A percentile compares a stretch with the other conserved stretches of the same genome.
Evolutionary conservation across 352 stramenopile genomes (phyloP).

Genomic region (Phytophthora melonis): DNA sequence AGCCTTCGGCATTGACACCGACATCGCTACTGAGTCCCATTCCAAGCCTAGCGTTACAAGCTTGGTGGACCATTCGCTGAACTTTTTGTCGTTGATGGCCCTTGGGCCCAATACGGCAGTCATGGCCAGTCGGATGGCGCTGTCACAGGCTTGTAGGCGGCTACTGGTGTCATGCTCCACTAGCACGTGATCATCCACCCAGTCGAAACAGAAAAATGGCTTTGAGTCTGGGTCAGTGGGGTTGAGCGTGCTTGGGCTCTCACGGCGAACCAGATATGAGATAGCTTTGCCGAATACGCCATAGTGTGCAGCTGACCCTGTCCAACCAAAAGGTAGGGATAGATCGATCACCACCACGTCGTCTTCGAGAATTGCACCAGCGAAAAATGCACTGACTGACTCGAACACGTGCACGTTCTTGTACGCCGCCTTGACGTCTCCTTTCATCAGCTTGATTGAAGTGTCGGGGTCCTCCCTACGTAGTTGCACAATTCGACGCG

Average conservation of each 20-base stretch:
- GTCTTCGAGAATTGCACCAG: not conserved
- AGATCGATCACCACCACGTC: not conserved
- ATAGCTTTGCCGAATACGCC: not conserved
- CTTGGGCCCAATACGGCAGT: not conserved
- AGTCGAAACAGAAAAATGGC: not conserved
- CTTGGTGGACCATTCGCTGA: conserved; percentile 3
- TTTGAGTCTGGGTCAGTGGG: not conserved
- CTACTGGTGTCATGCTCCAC: not conserved
- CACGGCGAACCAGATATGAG: not conserved
- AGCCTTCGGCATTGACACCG: conserved; percentile 12
- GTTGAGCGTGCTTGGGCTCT: not conserved
- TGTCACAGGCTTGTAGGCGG: not conserved
- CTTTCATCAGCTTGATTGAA: not conserved
- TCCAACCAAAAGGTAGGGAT: not conserved
- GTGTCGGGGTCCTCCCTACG: not conserved
- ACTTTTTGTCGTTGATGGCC: not conserved
- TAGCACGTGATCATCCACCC: not conserved
- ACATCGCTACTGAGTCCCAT: not conserved
- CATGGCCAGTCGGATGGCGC: not conserved
- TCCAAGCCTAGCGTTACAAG: conserved; percentile 3
- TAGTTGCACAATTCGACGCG: not conserved
- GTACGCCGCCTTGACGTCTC: not conserved
- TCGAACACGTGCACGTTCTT: not conserved
- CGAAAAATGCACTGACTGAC: not conserved
- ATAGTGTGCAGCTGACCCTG: not conserved